A percentile compares a stretch with the other conserved stretches of the same genome.
These are phyloP conservation scores for Solanum megistacrolobum DNA, from an alignment of 257 asterid genomes.

Conservation along the genomic window DNA sequence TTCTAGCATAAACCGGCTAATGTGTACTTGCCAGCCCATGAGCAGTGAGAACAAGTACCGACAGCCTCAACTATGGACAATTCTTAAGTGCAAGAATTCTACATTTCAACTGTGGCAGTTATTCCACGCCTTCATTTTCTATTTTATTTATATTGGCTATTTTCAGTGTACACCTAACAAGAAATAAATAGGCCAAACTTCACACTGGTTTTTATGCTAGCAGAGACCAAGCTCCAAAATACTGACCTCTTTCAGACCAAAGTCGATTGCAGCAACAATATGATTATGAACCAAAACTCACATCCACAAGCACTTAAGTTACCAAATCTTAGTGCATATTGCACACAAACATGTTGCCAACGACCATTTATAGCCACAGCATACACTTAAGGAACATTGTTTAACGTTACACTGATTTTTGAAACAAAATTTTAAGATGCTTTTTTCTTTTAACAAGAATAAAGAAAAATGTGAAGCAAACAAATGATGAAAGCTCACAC, in stretches of 20 bases:
- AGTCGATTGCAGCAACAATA: background rate
- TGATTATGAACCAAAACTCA: background rate
- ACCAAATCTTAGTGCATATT: background rate
- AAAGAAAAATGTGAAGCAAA: background rate
- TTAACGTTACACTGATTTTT: background rate
- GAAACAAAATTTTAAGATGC: background rate
- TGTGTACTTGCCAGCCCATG: background rate
- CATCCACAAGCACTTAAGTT: background rate
- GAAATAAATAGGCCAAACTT: background rate
- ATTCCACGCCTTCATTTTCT: background rate
- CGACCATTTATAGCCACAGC: background rate
- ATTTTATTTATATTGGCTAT: background rate
- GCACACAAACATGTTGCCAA: background rate
- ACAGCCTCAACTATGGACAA: background rate
- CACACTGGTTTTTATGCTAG: background rate
- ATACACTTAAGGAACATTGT: background rate
- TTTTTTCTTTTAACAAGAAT: background rate
- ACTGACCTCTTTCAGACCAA: background rate
- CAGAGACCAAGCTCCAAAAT: background rate
- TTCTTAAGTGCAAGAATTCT: background rate
- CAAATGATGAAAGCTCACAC: too few species aligned
- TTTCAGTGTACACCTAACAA: too few species aligned
- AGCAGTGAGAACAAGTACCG: background rate
- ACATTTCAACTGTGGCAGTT: background rate
- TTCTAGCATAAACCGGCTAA: background rate